Percentiles rank a stretch among this genome's conserved stretches.
These are phyloP conservation scores for Pouteria glomerata DNA, from an alignment of 148 eudicot genomes.

Conservation along the genomic window DNA sequence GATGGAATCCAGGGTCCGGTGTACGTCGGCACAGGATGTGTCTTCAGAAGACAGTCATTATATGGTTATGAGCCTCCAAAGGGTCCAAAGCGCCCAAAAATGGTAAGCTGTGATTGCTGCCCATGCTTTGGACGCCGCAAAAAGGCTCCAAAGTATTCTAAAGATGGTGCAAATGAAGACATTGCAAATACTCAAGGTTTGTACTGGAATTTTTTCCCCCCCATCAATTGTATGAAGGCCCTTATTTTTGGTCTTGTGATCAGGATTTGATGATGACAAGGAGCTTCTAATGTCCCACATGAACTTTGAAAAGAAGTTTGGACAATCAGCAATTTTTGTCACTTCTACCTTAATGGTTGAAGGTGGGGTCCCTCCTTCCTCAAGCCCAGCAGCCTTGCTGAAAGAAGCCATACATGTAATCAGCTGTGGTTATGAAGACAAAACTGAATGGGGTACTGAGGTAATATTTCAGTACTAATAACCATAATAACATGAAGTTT, in stretches of 20 bases:
- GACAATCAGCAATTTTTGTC: conserved; percentile 34
- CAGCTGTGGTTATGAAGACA: conserved; percentile 61
- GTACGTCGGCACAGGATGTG: conserved; percentile 72
- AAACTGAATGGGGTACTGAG: conserved; percentile 57
- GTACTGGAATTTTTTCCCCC: not conserved
- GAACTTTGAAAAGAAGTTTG: conserved; percentile 58
- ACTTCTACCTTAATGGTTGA: conserved; percentile 63
- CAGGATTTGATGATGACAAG: conserved; percentile 64
- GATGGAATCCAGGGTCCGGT: conserved; percentile 52
- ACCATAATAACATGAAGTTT: not conserved
- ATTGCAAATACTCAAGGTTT: conserved; percentile 49
- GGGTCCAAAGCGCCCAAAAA: conserved; percentile 77
- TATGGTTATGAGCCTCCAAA: conserved; percentile 85
- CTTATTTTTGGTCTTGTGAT: not conserved
- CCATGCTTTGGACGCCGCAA: conserved; percentile 83
- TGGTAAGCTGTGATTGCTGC: conserved; percentile 86
- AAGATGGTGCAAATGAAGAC: conserved; percentile 46
- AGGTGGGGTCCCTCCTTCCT: conserved; percentile 58
- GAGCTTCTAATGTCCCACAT: conserved; percentile 52
- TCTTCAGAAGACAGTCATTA: conserved; percentile 77
- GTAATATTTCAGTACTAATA: conserved; percentile 5
- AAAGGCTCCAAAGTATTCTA: conserved; percentile 44
- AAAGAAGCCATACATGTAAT: conserved; percentile 69
- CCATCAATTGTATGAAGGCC: not conserved
- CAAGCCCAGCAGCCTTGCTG: conserved; percentile 49